These are phyloP conservation scores for Gaeumannomyces sp. DNA, from an alignment of 2,329 filamentous ascomycete genomes.

Conservation along the genomic window DNA sequence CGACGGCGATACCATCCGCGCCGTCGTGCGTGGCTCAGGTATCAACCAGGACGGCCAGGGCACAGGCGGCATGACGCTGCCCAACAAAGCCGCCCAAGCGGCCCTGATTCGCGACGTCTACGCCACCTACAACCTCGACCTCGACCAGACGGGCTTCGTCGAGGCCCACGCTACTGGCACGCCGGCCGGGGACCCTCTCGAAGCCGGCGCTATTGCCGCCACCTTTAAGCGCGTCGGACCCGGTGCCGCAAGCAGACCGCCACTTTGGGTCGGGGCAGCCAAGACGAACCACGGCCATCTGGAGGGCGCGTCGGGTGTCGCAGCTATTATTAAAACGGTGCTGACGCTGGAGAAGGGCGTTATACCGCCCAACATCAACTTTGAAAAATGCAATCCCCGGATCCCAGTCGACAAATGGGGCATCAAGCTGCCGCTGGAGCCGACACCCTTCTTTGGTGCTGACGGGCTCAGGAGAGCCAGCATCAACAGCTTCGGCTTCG, in stretches of 20 bases:
- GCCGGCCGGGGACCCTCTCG: conserved; percentile 1
- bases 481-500: conserved; percentile 24
- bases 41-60: conserved; percentile 32
- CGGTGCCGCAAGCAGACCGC: not conserved
- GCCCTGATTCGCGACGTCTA: conserved; percentile 28
- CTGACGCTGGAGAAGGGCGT: conserved; percentile 31
- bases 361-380: conserved; percentile 15
- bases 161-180: conserved; percentile 37
- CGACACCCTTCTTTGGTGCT: not conserved
- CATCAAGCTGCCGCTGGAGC: conserved; percentile 10
- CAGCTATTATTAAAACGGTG: conserved; percentile 35
- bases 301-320: conserved; percentile 39
- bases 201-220: conserved; percentile 4
- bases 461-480: not conserved
- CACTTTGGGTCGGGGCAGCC: not conserved
- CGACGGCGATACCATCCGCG: conserved; percentile 32
- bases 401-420: conserved; percentile 20
- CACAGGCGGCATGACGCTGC: conserved; percentile 34
- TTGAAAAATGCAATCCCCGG: not conserved
- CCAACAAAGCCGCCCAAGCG: conserved; percentile 25
- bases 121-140: conserved; percentile 17
- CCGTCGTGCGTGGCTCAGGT: conserved; percentile 26
- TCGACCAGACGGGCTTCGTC: conserved; percentile 17
- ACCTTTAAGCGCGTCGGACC: not conserved
- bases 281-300: conserved; percentile 37